These are phyloP conservation scores for Diaporthe eres DNA, from an alignment of 2,329 filamentous ascomycete genomes.

Conservation along the genomic window DNA sequence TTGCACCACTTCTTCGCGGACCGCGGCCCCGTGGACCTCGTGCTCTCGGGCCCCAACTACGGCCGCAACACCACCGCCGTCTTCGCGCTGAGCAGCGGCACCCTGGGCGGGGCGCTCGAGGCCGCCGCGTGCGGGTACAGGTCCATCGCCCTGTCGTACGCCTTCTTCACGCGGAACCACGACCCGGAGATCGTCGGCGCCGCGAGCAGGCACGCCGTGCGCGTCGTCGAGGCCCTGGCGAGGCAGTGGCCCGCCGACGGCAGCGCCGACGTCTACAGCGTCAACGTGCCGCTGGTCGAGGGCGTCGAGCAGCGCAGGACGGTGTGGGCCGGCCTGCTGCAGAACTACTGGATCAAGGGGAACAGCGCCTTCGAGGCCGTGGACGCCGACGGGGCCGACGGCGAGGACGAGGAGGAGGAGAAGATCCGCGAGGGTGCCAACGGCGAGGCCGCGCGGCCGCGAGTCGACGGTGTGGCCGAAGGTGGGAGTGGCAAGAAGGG, in stretches of 20 bases:
- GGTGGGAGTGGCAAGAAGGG: constrained; percentile 54
- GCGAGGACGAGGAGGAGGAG: constrained; percentile 79
- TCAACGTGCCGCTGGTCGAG: constrained; percentile 90
- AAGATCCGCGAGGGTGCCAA: constrained; percentile 77
- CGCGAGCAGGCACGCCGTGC: constrained; percentile 80
- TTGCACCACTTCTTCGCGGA: constrained; percentile 84
- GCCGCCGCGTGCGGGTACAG: constrained; percentile 78
- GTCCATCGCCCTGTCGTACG: constrained; percentile 88
- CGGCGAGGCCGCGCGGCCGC: constrained; percentile 53
- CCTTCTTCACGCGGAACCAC: constrained; percentile 89
- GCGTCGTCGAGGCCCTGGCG: constrained; percentile 83
- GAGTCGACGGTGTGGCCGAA: constrained; percentile 49
- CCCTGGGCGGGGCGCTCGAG: constrained; percentile 83
- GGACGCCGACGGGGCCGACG: constrained; percentile 74
- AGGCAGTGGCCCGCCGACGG: constrained; percentile 78
- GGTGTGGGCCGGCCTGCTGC: constrained; percentile 87
- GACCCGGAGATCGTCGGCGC: constrained; percentile 84
- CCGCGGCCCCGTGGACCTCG: constrained; percentile 79
- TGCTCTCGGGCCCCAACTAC: constrained; percentile 86
- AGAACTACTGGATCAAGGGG: constrained; percentile 90
- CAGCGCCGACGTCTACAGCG: constrained; percentile 85
- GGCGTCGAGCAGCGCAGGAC: constrained; percentile 80
- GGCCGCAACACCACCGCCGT: constrained; percentile 86
- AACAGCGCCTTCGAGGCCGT: constrained; percentile 86
- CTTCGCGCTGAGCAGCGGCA: constrained; percentile 83